Base-by-base conservation (phyloP, 371 early-diverging fungal species). In the Choanephora cucurbitarum region DNA sequence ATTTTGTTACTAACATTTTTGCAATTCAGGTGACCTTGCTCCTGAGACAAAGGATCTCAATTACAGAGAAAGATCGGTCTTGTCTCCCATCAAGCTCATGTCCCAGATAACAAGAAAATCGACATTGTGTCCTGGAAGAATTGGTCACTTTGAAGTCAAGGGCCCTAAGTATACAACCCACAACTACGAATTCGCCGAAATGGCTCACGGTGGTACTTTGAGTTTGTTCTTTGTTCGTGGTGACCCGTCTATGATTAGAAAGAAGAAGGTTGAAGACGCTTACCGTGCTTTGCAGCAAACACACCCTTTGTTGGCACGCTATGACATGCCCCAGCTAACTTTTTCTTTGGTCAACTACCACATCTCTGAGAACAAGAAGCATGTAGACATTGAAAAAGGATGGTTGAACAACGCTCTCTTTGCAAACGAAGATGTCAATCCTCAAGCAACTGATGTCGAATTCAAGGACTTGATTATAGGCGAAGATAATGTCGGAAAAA, bases 131-230 rank as follows among this genome's bases (percentile, higher is more conserved):
- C 32, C 2, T 17, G 57, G 50, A n/a, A 10, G 44, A 19, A 49
- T 49, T 0, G 50, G 50, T 7, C 57, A 57, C 21, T 57, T 41
- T 39, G 24, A 44, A 9, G 2, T 57, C 0, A 44, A 10, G 15
- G 50, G 50, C 6, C 13, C 34, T 33, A n/a, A 49, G 6, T 19
- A 15, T 17, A n/a, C 14, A 1, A 37, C 15, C 1, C 51, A 49
- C n/a, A 57, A 57, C 13, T 57, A 50, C 34, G 57, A 57, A 37
- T 50, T 50, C 15, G 50, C 57, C 7, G 37, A 50, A 10, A 44
- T 57, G 51, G 28, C 50, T 11, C 44, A 57, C 17, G 43, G 44
- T 18, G 57, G 57, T 7, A 42, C 49, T 1, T 17, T 49, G 0
- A 21, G 50, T 21, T 18, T 57, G 2, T 55, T 40, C 9, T 55